A percentile compares a stretch with the other conserved stretches of the same genome.
Conservation (phyloP, 768 basidiomycete species). For the Tulasnella sp. region DNA sequence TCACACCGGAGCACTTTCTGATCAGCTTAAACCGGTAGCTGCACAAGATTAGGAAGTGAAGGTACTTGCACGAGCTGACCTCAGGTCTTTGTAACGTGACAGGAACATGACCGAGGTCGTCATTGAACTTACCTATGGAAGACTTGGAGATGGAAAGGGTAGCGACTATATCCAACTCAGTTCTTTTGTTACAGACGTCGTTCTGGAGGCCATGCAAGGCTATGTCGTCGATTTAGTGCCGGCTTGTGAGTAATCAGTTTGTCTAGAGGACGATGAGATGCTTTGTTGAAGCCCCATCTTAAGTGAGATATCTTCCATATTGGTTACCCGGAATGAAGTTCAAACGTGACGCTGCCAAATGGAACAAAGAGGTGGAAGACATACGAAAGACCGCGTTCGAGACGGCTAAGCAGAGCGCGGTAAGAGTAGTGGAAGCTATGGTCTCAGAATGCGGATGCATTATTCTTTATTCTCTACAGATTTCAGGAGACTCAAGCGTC, state of each 20-base stretch:
- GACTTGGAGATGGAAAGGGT: not conserved
- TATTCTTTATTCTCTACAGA: not conserved
- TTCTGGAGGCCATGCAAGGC: not conserved
- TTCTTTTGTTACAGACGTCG: not conserved
- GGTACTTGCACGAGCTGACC: no score
- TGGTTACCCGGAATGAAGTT: conserved; percentile 27
- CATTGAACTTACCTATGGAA: conserved; percentile 1
- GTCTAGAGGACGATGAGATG: not conserved
- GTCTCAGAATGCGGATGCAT: not conserved
- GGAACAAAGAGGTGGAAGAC: not conserved
- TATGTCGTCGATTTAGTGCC: conserved; percentile 5
- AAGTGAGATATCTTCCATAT: conserved; percentile 13
- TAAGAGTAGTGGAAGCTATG: not conserved
- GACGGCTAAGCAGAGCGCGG: not conserved
- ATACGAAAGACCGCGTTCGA: not conserved
- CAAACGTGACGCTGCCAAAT: conserved; percentile 10
- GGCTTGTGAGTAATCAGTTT: not conserved
- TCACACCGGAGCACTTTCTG: no score
- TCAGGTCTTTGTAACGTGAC: no score
- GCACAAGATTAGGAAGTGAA: not conserved
- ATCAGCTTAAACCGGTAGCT: no score
- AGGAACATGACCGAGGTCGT: no score
- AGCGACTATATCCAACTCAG: not conserved
- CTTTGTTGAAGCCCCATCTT: not conserved
- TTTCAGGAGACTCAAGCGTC: not conserved